Percentiles rank a stretch among this genome's conserved stretches.
phyloP scores from a whole-genome alignment of 2,329 filamentous ascomycete genomes.

The Scytalidium lignicola region DNA sequence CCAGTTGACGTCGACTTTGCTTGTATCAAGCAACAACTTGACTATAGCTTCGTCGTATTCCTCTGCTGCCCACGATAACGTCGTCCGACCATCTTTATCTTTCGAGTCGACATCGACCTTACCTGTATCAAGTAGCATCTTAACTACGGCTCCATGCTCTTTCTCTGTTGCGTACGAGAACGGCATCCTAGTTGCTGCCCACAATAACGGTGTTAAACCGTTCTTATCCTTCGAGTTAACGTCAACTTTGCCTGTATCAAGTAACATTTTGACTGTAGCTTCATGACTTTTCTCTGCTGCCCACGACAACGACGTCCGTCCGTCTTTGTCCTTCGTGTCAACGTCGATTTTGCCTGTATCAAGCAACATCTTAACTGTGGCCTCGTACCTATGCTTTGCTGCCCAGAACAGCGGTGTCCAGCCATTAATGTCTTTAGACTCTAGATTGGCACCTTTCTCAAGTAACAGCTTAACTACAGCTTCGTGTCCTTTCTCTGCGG shows the following conservation, averaged over 20 bases:
- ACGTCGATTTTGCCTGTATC: conserved; percentile 10
- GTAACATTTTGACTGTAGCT: conserved; percentile 9
- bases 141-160: not conserved
- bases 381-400: conserved; percentile 17
- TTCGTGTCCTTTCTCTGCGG: not conserved
- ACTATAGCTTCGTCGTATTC: no score
- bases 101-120: not conserved
- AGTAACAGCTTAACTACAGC: conserved; percentile 8
- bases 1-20: no score
- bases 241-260: no score
- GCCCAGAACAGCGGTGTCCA: conserved; percentile 6
- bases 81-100: not conserved
- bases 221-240: not conserved
- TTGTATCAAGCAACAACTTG: no score
- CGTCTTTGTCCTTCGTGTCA: conserved; percentile 7
- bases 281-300: conserved; percentile 5
- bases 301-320: conserved; percentile 3
- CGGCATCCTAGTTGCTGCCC: conserved; percentile 5
- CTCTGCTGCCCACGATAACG: conserved; percentile 1
- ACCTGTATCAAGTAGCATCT: conserved; percentile 4
- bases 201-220: conserved; percentile 1
- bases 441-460: conserved; percentile 1
- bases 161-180: conserved; percentile 3
- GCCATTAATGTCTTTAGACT: not conserved
- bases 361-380: conserved; percentile 19